These are phyloP conservation scores for Cornus florida DNA, from an alignment of 148 eudicot genomes.

Conservation along the genomic window DNA sequence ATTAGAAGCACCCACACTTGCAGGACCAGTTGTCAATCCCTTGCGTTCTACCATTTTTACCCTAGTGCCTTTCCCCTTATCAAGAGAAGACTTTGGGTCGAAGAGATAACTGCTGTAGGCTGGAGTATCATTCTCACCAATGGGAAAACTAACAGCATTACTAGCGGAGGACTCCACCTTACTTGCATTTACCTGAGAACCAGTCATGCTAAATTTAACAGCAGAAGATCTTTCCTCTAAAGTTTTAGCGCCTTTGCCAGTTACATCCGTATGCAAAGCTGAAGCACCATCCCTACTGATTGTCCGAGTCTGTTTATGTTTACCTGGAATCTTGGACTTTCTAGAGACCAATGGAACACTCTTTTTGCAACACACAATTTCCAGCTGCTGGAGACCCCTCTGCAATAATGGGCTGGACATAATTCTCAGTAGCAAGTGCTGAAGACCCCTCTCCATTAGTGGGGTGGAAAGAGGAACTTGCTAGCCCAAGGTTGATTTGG, in stretches of 20 bases:
- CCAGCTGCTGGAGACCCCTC: conserved; percentile 18
- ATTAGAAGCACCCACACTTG: background rate
- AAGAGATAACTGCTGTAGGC: background rate
- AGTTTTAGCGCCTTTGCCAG: conserved; percentile 19
- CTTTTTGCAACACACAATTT: conserved; percentile 49
- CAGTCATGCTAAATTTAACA: background rate
- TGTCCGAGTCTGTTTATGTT: conserved; percentile 9
- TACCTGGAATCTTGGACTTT: conserved; percentile 10
- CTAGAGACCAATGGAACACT: conserved; percentile 29
- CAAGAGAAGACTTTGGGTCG: background rate
- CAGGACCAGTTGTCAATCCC: background rate
- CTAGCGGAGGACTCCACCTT: conserved; percentile 10
- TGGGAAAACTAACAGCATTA: conserved; percentile 5
- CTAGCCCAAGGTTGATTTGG: conserved; percentile 24
- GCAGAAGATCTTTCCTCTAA: conserved; percentile 18
- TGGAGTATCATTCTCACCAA: background rate
- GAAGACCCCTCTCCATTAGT: conserved; percentile 35
- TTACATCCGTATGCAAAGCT: conserved; percentile 12
- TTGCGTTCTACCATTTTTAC: background rate
- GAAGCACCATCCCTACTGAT: conserved; percentile 19
- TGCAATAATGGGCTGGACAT: too few species aligned
- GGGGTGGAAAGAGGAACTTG: conserved; percentile 35
- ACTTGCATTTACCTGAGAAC: background rate
- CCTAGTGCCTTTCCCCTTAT: background rate
- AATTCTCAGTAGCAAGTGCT: background rate